Base-by-base conservation (phyloP, 352 stramenopile genomes). In the Pythium volutum region DNA sequence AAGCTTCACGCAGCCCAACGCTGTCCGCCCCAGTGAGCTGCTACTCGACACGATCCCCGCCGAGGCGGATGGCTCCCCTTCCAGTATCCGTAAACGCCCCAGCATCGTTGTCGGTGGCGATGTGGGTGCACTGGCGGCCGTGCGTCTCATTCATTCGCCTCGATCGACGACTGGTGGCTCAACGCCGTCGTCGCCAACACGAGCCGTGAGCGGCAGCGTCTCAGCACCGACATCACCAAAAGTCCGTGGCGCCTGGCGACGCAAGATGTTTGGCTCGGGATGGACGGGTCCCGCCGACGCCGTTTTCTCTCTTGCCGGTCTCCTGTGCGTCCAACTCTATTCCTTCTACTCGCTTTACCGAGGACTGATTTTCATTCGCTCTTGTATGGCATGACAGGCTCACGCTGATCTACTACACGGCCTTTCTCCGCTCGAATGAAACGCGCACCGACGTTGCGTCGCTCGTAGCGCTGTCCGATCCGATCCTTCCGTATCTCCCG, bases 121-220 rank as follows among this genome's bases (percentile, higher is more conserved):
- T 29, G 39, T 29, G 11, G 38, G 64, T 10, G 58, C 70, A 3
- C 64, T 81, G 3, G 64, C 75, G 11, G 65, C 41, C 15, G 73
- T 81, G 38, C 59, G 54, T 2, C 71, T 72, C 2, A 64, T 81
- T 23, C 70, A 73, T 33, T 81, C 73, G 20, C 73, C 73, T 2
- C 63, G 66, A n/a, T 60, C 61, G 10, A 18, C 34, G 20, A 41
- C n/a, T n/a, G n/a, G 25, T 7, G 1, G 25, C 16, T 15, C 33
- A 9, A 52, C 49, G 6, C 7, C 41, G 8, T 54, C 26, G 6
- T 34, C 31, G n/a, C n/a, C n/a, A n/a, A n/a, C n/a, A n/a, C n/a
- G n/a, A 2, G 23, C 22, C 11, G 20, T 36, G 31, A 36, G 31
- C 26, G 7, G 16, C 22, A 36, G 25, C 25, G 20, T 22, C 23